phyloP scores from a whole-genome alignment of 345 rosid genomes.

The rapeseed (Brassica napus) region Da-Ae NC_063448.1:36968501-36969000 shows the following conservation, averaged over 20 bases:
- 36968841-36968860: conserved; percentile 61
- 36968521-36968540: conserved; percentile 81
- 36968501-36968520: conserved; percentile 82
- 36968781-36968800: conserved; percentile 74
- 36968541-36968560: conserved; percentile 75
- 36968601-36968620: conserved; percentile 65
- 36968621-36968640: conserved; percentile 55
- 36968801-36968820: conserved; percentile 84
- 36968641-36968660: conserved; percentile 59
- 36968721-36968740: conserved; percentile 96
- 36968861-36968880: conserved; percentile 72
- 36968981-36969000: conserved; percentile 67
- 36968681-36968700: conserved; percentile 90
- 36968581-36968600: conserved; percentile 63
- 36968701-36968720: conserved; percentile 75
- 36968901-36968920: conserved; percentile 79
- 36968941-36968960: conserved; percentile 56
- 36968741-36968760: conserved; percentile 90
- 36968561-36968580: conserved; percentile 90
- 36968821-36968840: conserved; percentile 70
- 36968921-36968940: conserved; percentile 73
- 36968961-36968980: conserved; percentile 50
- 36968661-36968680: conserved; percentile 63
- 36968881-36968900: conserved; percentile 75
- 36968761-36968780: conserved; percentile 77